Evolutionary conservation across 192 early-diverging fungal species (phyloP).

Genomic region (Thamnidium elegans): DNA sequence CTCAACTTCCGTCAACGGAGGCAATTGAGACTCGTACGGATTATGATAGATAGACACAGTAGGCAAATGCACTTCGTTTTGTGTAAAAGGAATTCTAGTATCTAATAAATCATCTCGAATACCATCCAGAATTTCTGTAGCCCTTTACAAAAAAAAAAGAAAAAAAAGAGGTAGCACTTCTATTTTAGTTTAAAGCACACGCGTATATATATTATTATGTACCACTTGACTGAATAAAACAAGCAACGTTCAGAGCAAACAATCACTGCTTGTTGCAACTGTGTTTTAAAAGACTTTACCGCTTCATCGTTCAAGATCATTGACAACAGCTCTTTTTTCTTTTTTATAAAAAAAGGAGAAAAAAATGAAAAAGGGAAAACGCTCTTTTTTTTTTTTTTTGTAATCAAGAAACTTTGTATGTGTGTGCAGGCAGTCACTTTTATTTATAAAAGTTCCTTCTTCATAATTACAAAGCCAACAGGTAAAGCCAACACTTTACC

Average conservation of each 20-base stretch:
- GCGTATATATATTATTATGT: conserved; percentile 30
- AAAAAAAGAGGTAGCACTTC: neutral
- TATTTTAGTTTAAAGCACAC: neutral
- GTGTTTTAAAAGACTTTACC: conserved; percentile 1
- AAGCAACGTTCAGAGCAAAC: conserved; percentile 71
- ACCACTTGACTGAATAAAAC: conserved; percentile 74
- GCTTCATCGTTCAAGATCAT: conserved; percentile 8
- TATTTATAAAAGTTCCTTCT: neutral
- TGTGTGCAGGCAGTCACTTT: too few relatives aligned
- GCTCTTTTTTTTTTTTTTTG: too few relatives aligned
- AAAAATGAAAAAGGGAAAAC: too few relatives aligned
- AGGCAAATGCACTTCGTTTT: neutral
- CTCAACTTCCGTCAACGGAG: conserved; percentile 32
- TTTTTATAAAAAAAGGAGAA: too few relatives aligned
- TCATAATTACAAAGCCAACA: conserved; percentile 12
- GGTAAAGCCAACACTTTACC: neutral
- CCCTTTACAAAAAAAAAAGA: conserved; percentile 34
- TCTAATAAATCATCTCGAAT: conserved; percentile 20
- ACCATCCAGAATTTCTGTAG: conserved; percentile 49
- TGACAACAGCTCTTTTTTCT: neutral
- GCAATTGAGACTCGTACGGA: conserved; percentile 7
- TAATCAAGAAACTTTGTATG: too few relatives aligned
- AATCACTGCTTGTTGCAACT: conserved; percentile 55
- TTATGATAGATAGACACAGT: neutral
- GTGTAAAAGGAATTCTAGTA: neutral